These are phyloP conservation scores for Paramicrosporidium saccamoebae DNA, from an alignment of 371 early-diverging fungal species.

Conservation along the genomic window DNA sequence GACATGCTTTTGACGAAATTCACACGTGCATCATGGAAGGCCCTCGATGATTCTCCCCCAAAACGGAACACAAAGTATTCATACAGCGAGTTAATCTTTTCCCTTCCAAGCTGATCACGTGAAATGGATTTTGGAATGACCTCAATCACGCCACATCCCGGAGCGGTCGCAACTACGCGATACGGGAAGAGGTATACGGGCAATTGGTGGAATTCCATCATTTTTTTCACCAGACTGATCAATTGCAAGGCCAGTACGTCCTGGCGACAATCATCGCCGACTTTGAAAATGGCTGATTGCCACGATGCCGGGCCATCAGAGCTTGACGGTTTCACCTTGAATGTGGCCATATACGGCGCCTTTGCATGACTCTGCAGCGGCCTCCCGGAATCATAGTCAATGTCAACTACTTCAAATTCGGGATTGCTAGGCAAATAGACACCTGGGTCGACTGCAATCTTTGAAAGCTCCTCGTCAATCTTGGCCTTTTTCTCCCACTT, in stretches of 20 bases:
- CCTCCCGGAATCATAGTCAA: constrained; percentile 73
- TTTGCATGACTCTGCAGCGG: constrained; percentile 95
- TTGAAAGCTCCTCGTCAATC: constrained; percentile 85
- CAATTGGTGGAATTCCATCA: constrained; percentile 59
- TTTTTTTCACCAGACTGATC: constrained; percentile 85
- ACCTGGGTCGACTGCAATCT: constrained; percentile 75
- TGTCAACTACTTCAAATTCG: constrained; percentile 70
- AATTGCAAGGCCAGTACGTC: constrained; percentile 92
- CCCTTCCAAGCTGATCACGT: constrained; percentile 88
- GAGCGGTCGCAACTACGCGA: constrained; percentile 84
- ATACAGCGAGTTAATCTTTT: constrained; percentile 81
- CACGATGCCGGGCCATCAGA: no score
- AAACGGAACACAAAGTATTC: constrained; percentile 82
- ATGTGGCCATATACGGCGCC: constrained; percentile 97
- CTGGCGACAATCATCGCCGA: constrained; percentile 95
- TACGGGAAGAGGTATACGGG: constrained; percentile 93
- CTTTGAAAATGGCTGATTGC: constrained; percentile 93
- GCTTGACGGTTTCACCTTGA: constrained; percentile 44
- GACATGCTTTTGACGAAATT: constrained; percentile 88
- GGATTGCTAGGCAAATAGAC: constrained; percentile 95
- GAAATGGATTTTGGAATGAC: constrained; percentile 94
- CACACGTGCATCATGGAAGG: constrained; percentile 63
- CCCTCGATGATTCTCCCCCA: constrained; percentile 61
- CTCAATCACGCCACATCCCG: constrained; percentile 95
- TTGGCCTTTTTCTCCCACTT: constrained; percentile 83